Percentiles rank a stretch among this genome's conserved stretches.
Evolutionary conservation across 2,329 filamentous ascomycete species (phyloP).

Genomic region (Alternaria postmessia): DNA sequence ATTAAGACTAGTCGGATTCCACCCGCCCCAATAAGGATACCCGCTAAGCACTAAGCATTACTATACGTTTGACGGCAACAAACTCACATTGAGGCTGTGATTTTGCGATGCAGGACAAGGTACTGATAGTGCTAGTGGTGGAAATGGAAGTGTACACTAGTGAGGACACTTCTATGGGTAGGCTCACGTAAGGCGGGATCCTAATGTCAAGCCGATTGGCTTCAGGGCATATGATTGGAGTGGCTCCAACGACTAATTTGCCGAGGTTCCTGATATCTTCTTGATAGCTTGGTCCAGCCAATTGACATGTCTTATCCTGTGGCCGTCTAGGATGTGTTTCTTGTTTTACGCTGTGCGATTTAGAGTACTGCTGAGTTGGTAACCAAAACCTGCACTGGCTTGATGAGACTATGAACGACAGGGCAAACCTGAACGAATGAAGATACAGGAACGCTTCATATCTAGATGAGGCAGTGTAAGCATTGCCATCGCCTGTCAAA

Average conservation of each 20-base stretch:
- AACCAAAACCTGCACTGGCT: neutral
- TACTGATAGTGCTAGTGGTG: neutral
- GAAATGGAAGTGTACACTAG: slow-evolving; percentile 2
- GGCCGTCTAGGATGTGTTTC: neutral
- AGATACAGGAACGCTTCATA: neutral
- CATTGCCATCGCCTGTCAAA: neutral
- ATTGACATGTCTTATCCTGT: neutral
- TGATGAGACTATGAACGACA: neutral
- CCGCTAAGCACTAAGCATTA: slow-evolving; percentile 14
- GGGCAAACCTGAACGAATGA: neutral
- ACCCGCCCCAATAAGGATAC: slow-evolving; percentile 7
- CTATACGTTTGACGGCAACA: neutral
- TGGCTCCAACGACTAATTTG: neutral
- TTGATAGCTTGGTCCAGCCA: neutral
- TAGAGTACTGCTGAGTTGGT: neutral
- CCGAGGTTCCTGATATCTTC: neutral
- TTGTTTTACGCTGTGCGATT: neutral
- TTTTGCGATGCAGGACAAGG: neutral
- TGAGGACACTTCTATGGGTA: neutral
- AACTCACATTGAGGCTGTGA: slow-evolving; percentile 7
- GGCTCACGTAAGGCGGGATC: slow-evolving; percentile 13
- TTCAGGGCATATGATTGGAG: neutral
- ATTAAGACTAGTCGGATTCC: slow-evolving; percentile 5
- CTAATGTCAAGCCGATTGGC: neutral
- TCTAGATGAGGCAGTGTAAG: slow-evolving; percentile 2